Conservation (phyloP, 129 eudicot genomes). For the Flaveria trinervia region DNA sequence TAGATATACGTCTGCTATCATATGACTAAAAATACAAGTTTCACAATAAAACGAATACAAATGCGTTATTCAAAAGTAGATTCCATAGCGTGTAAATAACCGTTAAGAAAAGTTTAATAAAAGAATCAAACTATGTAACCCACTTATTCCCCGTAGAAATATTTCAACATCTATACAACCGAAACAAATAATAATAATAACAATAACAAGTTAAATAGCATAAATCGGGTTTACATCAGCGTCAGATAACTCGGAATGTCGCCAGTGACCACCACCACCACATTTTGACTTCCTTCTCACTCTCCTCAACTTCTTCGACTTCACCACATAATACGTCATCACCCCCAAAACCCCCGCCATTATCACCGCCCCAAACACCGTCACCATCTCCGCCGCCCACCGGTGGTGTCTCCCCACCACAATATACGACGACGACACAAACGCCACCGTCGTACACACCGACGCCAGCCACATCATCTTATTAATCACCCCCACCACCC, state of each 20-base stretch:
- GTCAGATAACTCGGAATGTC: constrained; percentile 48
- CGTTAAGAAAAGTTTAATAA: too few relatives aligned
- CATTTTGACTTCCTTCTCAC: constrained; percentile 57
- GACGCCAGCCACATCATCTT: constrained; percentile 87
- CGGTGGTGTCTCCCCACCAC: constrained; percentile 57
- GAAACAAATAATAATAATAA: neutral
- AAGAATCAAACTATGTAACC: too few relatives aligned
- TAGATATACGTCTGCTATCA: too few relatives aligned
- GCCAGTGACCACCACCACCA: constrained; percentile 34
- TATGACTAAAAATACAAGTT: too few relatives aligned
- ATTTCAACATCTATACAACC: constrained; percentile 1
- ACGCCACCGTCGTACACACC: constrained; percentile 73
- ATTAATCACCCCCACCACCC: constrained; percentile 79
- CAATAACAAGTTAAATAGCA: constrained; percentile 33
- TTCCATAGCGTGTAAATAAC: too few relatives aligned
- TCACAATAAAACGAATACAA: too few relatives aligned
- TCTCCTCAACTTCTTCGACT: constrained; percentile 53
- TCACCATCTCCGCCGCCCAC: constrained; percentile 68
- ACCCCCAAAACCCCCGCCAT: constrained; percentile 70
- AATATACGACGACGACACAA: constrained; percentile 62
- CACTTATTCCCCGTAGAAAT: neutral
- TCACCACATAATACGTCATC: constrained; percentile 73
- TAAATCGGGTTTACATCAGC: constrained; percentile 61
- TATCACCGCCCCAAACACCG: constrained; percentile 53
- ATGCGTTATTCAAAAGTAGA: too few relatives aligned